phyloP scores from a whole-genome alignment of 345 rosid genomes.

The Turnera subulata region DNA sequence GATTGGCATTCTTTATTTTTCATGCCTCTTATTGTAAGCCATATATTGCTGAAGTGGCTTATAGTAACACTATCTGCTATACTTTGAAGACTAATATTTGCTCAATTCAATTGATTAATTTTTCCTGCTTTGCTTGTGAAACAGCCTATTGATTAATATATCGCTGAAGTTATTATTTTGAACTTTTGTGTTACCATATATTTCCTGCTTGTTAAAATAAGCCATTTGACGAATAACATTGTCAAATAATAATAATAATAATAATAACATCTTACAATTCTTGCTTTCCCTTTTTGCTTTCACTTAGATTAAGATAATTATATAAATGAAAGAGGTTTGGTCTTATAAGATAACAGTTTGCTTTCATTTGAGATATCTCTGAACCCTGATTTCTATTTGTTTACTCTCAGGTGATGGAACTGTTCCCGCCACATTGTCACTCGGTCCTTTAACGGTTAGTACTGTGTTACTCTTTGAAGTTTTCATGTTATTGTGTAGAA shows the following conservation, averaged over 20 bases:
- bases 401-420: conserved; percentile 89
- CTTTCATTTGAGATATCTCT: too few relatives aligned
- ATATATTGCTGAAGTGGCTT: neutral
- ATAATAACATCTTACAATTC: neutral
- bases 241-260: too few relatives aligned
- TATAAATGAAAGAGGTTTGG: too few relatives aligned
- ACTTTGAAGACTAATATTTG: neutral
- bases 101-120: neutral
- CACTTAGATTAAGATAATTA: too few relatives aligned
- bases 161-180: neutral
- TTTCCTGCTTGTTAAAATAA: neutral
- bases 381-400: too few relatives aligned
- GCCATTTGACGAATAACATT: neutral
- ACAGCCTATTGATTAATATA: neutral
- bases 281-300: neutral
- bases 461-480: conserved; percentile 3
- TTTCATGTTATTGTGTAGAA: neutral
- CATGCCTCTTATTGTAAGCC: too few relatives aligned
- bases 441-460: conserved; percentile 77
- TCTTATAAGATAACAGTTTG: too few relatives aligned
- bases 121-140: neutral
- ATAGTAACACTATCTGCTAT: neutral
- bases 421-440: conserved; percentile 70
- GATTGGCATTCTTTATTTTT: too few relatives aligned
- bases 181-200: neutral